Percentiles rank a stretch among this genome's conserved stretches.
phyloP scores from a whole-genome alignment of 345 rosid species.

The Pugionium cornutum region DNA sequence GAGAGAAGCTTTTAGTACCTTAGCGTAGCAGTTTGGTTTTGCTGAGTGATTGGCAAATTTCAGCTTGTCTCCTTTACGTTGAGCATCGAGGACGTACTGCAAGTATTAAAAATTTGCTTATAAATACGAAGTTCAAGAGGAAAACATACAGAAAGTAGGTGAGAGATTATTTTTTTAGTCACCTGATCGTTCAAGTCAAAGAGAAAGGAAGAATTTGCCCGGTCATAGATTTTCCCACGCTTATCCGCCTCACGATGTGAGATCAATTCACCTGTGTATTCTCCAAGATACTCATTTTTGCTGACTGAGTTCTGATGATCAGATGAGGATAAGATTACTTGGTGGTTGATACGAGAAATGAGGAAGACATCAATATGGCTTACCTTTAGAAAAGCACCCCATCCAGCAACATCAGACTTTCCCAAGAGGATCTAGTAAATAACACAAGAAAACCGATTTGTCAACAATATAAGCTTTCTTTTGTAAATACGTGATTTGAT shows the following conservation, averaged over 20 bases:
- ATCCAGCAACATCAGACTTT: constrained; percentile 93
- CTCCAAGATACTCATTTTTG: constrained; percentile 97
- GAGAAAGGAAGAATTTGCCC: constrained; percentile 95
- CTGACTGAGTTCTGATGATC: constrained; percentile 81
- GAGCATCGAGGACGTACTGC: constrained; percentile 95
- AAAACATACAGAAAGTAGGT: constrained; percentile 5
- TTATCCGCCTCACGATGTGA: constrained; percentile 96
- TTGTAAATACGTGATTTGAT: neutral
- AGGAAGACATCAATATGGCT: constrained; percentile 3
- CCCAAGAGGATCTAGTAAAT: constrained; percentile 74
- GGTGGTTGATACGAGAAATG: neutral
- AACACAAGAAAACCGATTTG: constrained; percentile 19
- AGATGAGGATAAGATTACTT: constrained; percentile 17
- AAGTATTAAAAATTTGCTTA: constrained; percentile 18
- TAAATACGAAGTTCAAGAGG: constrained; percentile 2
- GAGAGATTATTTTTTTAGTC: constrained; percentile 12
- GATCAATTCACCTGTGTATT: constrained; percentile 94
- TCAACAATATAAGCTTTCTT: neutral
- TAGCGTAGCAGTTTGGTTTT: constrained; percentile 94
- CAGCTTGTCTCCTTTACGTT: constrained; percentile 96
- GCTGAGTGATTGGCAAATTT: constrained; percentile 96
- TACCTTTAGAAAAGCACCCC: constrained; percentile 99
- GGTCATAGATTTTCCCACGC: constrained; percentile 97
- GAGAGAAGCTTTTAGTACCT: constrained; percentile 48
- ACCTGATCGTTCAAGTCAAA: constrained; percentile 99